A percentile compares a stretch with the other conserved stretches of the same genome.
These are phyloP conservation scores for Carex pumila DNA, from an alignment of 176 grass and related monocot genomes.

Conservation along the genomic window DNA sequence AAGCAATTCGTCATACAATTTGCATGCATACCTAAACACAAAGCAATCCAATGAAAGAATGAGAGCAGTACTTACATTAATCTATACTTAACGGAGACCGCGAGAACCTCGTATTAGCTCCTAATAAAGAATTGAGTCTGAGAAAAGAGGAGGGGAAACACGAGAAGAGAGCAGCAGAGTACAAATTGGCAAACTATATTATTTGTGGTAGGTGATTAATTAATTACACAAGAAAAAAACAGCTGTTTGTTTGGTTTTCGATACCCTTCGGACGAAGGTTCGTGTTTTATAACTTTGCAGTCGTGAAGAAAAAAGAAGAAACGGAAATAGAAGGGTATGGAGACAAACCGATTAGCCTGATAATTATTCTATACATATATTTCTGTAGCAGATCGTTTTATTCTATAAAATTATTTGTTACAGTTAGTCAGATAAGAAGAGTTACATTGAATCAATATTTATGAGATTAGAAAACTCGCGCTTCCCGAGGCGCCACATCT, in stretches of 20 bases:
- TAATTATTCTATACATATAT: background rate
- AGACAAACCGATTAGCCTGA: background rate
- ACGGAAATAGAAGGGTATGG: background rate
- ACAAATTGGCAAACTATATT: background rate
- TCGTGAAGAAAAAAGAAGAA: background rate
- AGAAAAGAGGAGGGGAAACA: background rate
- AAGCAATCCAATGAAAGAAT: background rate
- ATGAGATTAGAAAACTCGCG: background rate
- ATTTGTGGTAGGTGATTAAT: slow-evolving; percentile 6
- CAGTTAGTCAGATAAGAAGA: background rate
- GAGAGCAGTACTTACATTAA: background rate
- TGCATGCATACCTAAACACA: background rate
- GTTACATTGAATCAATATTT: background rate
- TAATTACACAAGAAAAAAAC: background rate
- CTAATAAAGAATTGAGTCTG: background rate
- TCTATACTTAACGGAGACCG: background rate
- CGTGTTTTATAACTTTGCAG: background rate
- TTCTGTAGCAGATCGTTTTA: background rate
- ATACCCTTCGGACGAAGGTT: background rate
- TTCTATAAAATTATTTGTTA: background rate
- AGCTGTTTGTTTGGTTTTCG: background rate
- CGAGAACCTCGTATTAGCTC: background rate
- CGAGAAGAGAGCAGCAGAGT: background rate
- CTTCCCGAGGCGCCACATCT: slow-evolving; percentile 27
- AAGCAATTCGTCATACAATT: background rate